Evolutionary conservation across 306 rosid genomes (phyloP).

Genomic region (Gynostemma pentaphyllum): DNA sequence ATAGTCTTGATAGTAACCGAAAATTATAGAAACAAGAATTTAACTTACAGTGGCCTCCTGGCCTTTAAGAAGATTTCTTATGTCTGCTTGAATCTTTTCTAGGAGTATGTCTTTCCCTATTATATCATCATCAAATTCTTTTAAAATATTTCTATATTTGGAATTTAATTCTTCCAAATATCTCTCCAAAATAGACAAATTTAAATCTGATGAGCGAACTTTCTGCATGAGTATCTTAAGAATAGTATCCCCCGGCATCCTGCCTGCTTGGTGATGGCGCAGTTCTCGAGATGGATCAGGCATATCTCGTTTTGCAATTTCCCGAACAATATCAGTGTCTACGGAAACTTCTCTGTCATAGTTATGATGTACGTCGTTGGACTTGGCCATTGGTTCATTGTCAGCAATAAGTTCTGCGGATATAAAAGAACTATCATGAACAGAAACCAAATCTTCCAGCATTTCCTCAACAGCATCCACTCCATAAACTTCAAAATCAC

Average conservation of each 20-base stretch:
- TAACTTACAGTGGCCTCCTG: slow-evolving; percentile 55
- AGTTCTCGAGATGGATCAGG: slow-evolving; percentile 64
- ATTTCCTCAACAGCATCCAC: slow-evolving; percentile 94
- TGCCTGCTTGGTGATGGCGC: slow-evolving; percentile 67
- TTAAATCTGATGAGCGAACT: slow-evolving; percentile 69
- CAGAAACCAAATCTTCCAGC: slow-evolving; percentile 79
- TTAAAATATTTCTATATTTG: slow-evolving; percentile 62
- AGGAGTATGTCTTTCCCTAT: slow-evolving; percentile 39
- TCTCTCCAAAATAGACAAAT: slow-evolving; percentile 70
- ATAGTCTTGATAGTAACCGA: neutral
- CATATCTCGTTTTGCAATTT: slow-evolving; percentile 18
- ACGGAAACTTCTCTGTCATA: slow-evolving; percentile 24
- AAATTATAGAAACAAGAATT: slow-evolving; percentile 15
- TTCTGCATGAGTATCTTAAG: slow-evolving; percentile 92
- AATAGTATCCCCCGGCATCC: slow-evolving; percentile 98
- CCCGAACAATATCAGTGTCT: slow-evolving; percentile 32
- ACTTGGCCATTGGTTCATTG: slow-evolving; percentile 29
- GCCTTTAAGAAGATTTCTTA: slow-evolving; percentile 36
- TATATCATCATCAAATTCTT: slow-evolving; percentile 52
- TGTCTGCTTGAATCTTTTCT: slow-evolving; percentile 52
- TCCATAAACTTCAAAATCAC: slow-evolving; percentile 65
- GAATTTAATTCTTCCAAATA: slow-evolving; percentile 69
- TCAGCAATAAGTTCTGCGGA: slow-evolving; percentile 38
- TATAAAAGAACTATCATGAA: slow-evolving; percentile 28
- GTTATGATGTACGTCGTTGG: slow-evolving; percentile 26